phyloP scores from a whole-genome alignment of 2,329 filamentous ascomycete species.

The Aspergillus novoparasiticus region DNA sequence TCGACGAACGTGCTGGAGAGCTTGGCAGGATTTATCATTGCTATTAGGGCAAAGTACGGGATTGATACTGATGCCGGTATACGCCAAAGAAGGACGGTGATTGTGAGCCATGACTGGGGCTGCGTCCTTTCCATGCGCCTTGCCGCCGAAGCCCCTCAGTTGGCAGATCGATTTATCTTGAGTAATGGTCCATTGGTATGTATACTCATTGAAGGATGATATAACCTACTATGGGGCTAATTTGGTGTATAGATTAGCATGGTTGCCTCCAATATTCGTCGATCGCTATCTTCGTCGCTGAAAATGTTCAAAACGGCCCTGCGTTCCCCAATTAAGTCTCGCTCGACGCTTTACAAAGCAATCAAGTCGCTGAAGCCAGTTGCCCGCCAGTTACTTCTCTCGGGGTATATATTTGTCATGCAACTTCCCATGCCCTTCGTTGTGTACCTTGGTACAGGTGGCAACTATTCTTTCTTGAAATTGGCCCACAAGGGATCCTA shows the following conservation, averaged over 20 bases:
- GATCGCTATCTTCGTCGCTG: conserved; percentile 44
- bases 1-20: conserved; percentile 56
- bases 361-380: conserved; percentile 50
- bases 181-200: conserved; percentile 57
- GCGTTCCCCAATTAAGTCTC: conserved; percentile 46
- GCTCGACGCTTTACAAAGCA: conserved; percentile 49
- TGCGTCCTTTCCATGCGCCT: conserved; percentile 56
- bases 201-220: conserved; percentile 6
- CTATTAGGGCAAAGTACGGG: conserved; percentile 51
- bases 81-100: conserved; percentile 48
- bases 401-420: conserved; percentile 60
- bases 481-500: conserved; percentile 43
- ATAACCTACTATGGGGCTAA: neutral
- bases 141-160: conserved; percentile 58
- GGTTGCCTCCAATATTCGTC: conserved; percentile 44
- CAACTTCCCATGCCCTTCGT: conserved; percentile 52
- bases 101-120: conserved; percentile 61
- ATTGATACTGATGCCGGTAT: conserved; percentile 31
- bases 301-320: conserved; percentile 56
- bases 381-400: conserved; percentile 50
- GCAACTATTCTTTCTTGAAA: conserved; percentile 53
- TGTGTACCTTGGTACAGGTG: conserved; percentile 49
- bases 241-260: conserved; percentile 41
- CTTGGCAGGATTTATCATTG: conserved; percentile 56
- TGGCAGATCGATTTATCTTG: conserved; percentile 60